Evolutionary conservation across 768 basidiomycete species (phyloP).

Genomic region (Clathrus columnatus): DNA sequence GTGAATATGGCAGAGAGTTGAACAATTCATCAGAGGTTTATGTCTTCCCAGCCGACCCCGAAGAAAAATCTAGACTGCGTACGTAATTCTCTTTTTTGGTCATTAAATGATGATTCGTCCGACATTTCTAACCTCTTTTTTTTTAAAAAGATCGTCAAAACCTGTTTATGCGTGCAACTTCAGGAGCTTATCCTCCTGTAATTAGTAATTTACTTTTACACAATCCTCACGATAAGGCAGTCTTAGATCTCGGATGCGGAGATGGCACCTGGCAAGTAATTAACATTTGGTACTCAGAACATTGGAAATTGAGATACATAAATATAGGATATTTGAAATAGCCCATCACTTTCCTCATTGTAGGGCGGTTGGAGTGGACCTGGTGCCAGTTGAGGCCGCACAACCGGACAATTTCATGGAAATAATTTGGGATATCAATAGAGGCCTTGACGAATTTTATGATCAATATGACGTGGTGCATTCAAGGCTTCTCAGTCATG

Average conservation of each 20-base stretch:
- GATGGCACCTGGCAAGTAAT: slow-evolving; percentile 60
- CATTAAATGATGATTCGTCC: too few relatives aligned
- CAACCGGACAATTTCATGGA: slow-evolving; percentile 70
- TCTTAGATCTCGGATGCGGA: slow-evolving; percentile 73
- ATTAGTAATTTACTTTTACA: slow-evolving; percentile 52
- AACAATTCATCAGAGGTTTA: slow-evolving; percentile 79
- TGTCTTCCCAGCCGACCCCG: slow-evolving; percentile 67
- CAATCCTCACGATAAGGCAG: slow-evolving; percentile 43
- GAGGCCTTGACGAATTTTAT: slow-evolving; percentile 75
- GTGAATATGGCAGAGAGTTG: slow-evolving; percentile 59
- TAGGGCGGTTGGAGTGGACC: slow-evolving; percentile 46
- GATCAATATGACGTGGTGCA: slow-evolving; percentile 72
- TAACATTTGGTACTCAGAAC: background rate
- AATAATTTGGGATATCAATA: slow-evolving; percentile 81
- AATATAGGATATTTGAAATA: slow-evolving; percentile 61
- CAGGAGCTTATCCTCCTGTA: slow-evolving; percentile 60
- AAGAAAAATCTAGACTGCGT: slow-evolving; percentile 66
- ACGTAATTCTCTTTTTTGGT: slow-evolving; percentile 17
- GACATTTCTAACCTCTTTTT: background rate
- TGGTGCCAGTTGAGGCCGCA: slow-evolving; percentile 31
- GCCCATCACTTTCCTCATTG: slow-evolving; percentile 65
- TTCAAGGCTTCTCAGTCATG: slow-evolving; percentile 59
- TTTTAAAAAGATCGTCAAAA: slow-evolving; percentile 53
- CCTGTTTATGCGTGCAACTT: slow-evolving; percentile 47
- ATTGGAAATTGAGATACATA: slow-evolving; percentile 8